Evolutionary conservation across 306 rosid species (phyloP), one percentile per base, ranked within the genome.

Genomic region (Hippophae gyantsensis): DNA sequence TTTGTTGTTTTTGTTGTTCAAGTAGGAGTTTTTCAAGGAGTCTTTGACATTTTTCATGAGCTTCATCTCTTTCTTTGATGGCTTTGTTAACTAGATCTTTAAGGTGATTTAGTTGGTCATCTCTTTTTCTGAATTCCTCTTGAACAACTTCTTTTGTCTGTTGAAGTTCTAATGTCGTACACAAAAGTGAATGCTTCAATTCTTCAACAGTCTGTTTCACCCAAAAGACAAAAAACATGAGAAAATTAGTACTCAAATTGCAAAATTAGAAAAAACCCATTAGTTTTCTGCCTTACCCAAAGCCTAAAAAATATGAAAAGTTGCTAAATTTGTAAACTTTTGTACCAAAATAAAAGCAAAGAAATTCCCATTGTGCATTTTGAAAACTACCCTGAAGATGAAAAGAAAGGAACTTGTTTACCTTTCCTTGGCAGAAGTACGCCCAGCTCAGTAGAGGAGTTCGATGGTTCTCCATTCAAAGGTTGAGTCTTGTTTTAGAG

Each of bases 121-220:
- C 96, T 59, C 87, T 88, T 69, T 84, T 92, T 63, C 79, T 75
- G 1, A 92, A 88, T 72, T 88, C 95, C 52, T 88, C 99, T 44
- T 85, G 90, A 3, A 73, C 89, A 58, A 83, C 78, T 8, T 40
- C 68, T 23, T 74, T 83, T 7, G 95, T 86, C 69, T 93, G 94
- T 65, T 88, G 95, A 32, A 88, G 85, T 78, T 93, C 99, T 38
- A 86, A n/a, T 32, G 84, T 82, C 12, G 94, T 69, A 69, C 44
- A 82, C 57, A 89, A 14, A 7, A 92, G 86, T 13, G 88, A 65
- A 47, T 77, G 85, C 62, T 81, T 83, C 71, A 88, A 63, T 57
- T 93, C 99, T 59, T 93, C 99, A 83, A 80, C 77, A 58, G 75
- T 73, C 94, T 92, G 88, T 26, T 73, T 23, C 25, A 74, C 52